Evolutionary conservation across 2,329 filamentous ascomycete genomes (phyloP), one percentile per base, ranked within the genome.

Genomic region (Botrytis fabae): DNA sequence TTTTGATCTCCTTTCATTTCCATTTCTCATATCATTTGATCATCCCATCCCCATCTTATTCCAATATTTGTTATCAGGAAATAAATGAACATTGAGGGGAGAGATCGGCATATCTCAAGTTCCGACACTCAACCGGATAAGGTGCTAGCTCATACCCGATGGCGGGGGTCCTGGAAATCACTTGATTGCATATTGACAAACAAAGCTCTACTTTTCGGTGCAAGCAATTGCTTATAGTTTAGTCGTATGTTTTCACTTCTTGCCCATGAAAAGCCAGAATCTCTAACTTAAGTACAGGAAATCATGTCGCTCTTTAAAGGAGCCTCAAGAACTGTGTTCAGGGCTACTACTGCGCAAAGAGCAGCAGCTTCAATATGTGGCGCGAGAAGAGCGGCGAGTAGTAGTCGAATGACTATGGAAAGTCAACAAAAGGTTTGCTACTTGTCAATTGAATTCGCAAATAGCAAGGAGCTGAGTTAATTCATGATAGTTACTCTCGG

Each of bases 401-500:
- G 32, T 32, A 69, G 54, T 62, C 71, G 65, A 54, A 78, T 77
- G 76, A 77, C 78, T 28, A 76, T 78, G 72, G 89, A 91, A 73
- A 84, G 86, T 75, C 89, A 91, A 81, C 89, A 91, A 78, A 85
- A 86, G 84, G 89, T 91, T 75, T 51, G 66, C n/a, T 44, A 42
- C 25, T 46, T 22, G 10, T 35, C 38, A 61, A 42, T 62, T 44
- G 61, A n/a, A 22, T n/a, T 32, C 22, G 9, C 4, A 44, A 20
- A 14, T 28, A 25, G 25, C 62, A 28, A 48, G 60, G 72, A 72
- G 42, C 74, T 78, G 70, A 78, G 72, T 28, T 48, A 71, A 32
- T 73, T 60, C 42, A 28, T 69, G 38, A 71, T 44, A 98, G 94
- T 85, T 98, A 72, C 90, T 99, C 71, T 89, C 92, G 64, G 88